These are phyloP conservation scores for Aspergillus cavernicola DNA, from an alignment of 495 filamentous ascomycete species.

Conservation along the genomic window DNA sequence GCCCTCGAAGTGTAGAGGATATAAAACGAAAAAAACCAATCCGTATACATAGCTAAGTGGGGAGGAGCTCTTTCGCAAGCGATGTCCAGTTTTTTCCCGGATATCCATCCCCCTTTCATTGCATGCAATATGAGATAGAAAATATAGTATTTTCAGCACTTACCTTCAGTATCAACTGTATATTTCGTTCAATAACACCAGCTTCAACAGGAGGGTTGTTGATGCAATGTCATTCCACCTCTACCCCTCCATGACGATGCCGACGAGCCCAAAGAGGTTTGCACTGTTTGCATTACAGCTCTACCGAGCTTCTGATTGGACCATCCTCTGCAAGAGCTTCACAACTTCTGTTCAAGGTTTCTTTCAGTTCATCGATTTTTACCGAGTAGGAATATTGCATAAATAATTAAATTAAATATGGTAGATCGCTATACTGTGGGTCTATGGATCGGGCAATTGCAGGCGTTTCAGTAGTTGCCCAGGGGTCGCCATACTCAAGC, in stretches of 20 bases:
- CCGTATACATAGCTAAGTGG: too few relatives aligned
- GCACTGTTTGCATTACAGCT: slow-evolving; percentile 19
- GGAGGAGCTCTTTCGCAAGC: too few relatives aligned
- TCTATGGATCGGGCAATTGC: not conserved
- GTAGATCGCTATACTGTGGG: too few relatives aligned
- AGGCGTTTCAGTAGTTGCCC: not conserved
- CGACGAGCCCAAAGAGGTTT: slow-evolving; percentile 14
- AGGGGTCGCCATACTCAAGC: not conserved
- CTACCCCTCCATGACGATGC: slow-evolving; percentile 17
- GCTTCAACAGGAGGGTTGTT: not conserved
- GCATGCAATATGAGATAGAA: not conserved
- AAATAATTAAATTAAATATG: too few relatives aligned
- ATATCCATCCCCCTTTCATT: too few relatives aligned
- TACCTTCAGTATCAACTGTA: not conserved
- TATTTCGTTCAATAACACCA: not conserved
- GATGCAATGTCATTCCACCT: not conserved
- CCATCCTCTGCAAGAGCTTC: not conserved
- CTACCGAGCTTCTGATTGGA: not conserved
- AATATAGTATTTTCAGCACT: not conserved
- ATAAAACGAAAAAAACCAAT: too few relatives aligned
- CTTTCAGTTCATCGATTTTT: too few relatives aligned
- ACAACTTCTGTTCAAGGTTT: too few relatives aligned
- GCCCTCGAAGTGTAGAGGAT: not conserved
- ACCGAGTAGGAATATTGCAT: too few relatives aligned
- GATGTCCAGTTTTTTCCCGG: too few relatives aligned